Base-by-base conservation (phyloP, 257 asterid genomes). In the Cruciata laevipes region DNA sequence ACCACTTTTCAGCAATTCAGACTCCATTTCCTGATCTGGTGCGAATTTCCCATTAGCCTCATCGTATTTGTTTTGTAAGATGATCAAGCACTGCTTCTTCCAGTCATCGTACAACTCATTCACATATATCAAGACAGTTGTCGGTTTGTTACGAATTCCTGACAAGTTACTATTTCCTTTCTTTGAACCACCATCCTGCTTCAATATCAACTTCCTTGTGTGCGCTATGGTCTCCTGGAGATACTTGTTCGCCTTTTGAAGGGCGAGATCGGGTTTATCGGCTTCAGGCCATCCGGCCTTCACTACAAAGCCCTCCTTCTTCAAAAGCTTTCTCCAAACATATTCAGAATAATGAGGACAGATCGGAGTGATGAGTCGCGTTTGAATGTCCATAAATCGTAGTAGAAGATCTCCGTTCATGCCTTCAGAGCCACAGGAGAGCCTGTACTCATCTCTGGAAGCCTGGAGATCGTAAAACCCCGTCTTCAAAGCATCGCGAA, bases 401-500 rank as follows among this genome's bases (percentile, higher is more conserved):
- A 82, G 81, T 30, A 90, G 66, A 17, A 90, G 73, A 55, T 82
- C 82, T 14, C 84, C 73, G 69, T 85, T 83, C 97, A 90, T 90
- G 49, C 95, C 90, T 66, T 76, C 95, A 13, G 87, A 67, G 14
- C 90, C 89, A 77, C 95, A 90, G n/a, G 90, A 84, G 49, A 90
- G 86, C 75, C 95, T 73, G 67, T 86, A 90, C 82, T 86, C 96
- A 53, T 90, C 97, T 64, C 96, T 86, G 4, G 96, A 90, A 64
- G 96, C 86, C 73, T 88, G 97, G 69, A 90, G 90, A 79, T 90
- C 96, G 47, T 90, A 88, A 76, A 88, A 90, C 16, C 96, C 97
- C 6, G 83, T 83, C 68, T 90, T 90, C 70, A 90, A 70, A 51
- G 95, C 97, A 72, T 90, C 96, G 14, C 96, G 80, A 55, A 93